A percentile compares a stretch with the other conserved stretches of the same genome.
Conservation (phyloP, 2,329 filamentous ascomycete species). For the Trichophyton rubrum region DNA sequence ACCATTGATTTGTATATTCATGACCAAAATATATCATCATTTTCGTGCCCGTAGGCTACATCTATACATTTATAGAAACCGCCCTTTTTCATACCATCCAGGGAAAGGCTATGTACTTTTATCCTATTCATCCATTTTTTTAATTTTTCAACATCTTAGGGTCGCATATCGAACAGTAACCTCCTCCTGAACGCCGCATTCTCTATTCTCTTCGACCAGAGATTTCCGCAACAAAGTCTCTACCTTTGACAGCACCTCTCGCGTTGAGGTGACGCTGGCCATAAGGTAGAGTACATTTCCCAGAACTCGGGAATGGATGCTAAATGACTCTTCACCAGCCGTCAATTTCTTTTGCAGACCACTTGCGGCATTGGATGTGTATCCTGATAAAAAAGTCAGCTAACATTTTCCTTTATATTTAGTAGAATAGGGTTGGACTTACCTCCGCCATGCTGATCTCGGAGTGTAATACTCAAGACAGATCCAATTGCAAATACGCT, state of each 20-base stretch:
- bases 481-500: slow-evolving; percentile 63
- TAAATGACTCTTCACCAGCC: slow-evolving; percentile 27
- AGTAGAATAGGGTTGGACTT: slow-evolving; percentile 19
- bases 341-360: slow-evolving; percentile 41
- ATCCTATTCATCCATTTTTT: neutral
- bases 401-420: slow-evolving; percentile 6
- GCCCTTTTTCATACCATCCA: neutral
- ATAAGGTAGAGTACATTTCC: slow-evolving; percentile 52
- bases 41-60: neutral
- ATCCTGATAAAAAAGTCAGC: slow-evolving; percentile 28
- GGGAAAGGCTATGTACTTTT: neutral
- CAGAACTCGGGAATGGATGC: slow-evolving; percentile 47
- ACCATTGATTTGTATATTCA: neutral
- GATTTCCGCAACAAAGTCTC: slow-evolving; percentile 30
- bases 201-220: slow-evolving; percentile 15
- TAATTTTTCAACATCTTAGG: neutral
- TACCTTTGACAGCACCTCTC: slow-evolving; percentile 30
- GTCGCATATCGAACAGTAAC: neutral
- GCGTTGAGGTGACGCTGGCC: slow-evolving; percentile 41
- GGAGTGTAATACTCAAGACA: slow-evolving; percentile 54
- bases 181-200: neutral
- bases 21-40: neutral
- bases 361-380: slow-evolving; percentile 44
- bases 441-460: slow-evolving; percentile 35
- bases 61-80: neutral